These are phyloP conservation scores for Porcisia deanei DNA, from an alignment of 208 protist species.

Conservation along the genomic window DNA sequence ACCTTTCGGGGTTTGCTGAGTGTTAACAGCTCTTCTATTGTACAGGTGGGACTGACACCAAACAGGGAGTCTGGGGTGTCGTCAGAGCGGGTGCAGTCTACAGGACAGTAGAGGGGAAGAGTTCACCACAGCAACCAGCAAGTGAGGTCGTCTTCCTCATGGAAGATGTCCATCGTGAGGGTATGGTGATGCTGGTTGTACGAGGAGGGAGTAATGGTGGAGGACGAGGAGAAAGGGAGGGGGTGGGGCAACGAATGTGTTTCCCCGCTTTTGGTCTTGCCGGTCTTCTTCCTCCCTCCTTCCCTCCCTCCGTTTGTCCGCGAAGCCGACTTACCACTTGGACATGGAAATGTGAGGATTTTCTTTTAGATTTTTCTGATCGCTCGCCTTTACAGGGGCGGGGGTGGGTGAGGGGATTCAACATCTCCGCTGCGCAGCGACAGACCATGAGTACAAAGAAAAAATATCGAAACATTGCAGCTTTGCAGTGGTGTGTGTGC, in stretches of 20 bases:
- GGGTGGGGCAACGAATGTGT: not conserved
- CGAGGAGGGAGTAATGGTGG: not conserved
- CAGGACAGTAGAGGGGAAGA: slow-evolving; percentile 36
- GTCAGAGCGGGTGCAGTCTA: slow-evolving; percentile 32
- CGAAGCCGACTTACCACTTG: no score
- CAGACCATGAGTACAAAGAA: not conserved
- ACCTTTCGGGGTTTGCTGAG: slow-evolving; percentile 70
- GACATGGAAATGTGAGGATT: not conserved
- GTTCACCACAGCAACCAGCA: slow-evolving; percentile 12
- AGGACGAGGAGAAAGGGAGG: not conserved
- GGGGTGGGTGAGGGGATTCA: no score
- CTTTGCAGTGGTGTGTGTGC: not conserved
- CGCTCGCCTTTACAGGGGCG: no score
- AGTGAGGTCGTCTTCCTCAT: not conserved
- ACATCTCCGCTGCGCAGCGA: no score
- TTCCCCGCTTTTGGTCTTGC: not conserved
- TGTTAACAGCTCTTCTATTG: slow-evolving; percentile 81
- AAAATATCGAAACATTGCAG: not conserved
- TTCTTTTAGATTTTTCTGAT: not conserved
- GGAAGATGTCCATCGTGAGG: not conserved
- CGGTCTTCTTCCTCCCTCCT: not conserved
- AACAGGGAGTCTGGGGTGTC: slow-evolving; percentile 23
- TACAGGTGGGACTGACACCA: slow-evolving; percentile 55
- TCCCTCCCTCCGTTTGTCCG: not conserved
- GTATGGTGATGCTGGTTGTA: not conserved